Evolutionary conservation across 2,329 filamentous ascomycete species (phyloP).

Genomic region (Mollisiaceae sp.): DNA sequence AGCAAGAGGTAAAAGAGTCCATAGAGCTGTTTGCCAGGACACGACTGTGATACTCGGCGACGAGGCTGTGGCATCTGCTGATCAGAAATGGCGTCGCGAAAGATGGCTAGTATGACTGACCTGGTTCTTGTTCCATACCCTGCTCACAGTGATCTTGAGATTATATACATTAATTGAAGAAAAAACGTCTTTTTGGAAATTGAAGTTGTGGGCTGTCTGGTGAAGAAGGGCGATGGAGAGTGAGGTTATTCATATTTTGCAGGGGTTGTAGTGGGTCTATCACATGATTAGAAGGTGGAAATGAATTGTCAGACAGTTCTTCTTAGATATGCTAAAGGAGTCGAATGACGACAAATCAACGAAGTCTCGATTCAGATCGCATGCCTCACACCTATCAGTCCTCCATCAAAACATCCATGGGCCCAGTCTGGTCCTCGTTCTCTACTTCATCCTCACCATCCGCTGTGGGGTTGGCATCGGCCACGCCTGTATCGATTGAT

Average conservation of each 20-base stretch:
- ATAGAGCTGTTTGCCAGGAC: constrained; percentile 6
- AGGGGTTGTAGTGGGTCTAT: background rate
- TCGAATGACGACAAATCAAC: background rate
- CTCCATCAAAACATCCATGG: background rate
- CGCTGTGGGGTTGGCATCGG: background rate
- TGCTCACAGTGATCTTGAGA: background rate
- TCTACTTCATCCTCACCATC: background rate
- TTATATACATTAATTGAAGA: background rate
- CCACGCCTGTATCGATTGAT: background rate
- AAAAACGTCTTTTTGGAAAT: background rate
- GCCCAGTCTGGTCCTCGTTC: background rate
- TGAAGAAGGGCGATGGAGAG: background rate
- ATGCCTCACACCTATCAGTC: background rate
- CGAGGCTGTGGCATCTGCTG: background rate
- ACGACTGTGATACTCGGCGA: background rate
- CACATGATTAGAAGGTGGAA: background rate
- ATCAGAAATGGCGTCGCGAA: background rate
- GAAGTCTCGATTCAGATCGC: background rate
- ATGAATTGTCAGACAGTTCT: background rate
- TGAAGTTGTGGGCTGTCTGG: background rate
- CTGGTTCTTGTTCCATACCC: background rate
- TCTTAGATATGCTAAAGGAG: background rate
- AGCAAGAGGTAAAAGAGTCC: constrained; percentile 6
- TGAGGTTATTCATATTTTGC: background rate
- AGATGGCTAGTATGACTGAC: background rate